These are phyloP conservation scores for Phytophthora sp. DNA, from an alignment of 352 stramenopile genomes.

Conservation along the genomic window DNA sequence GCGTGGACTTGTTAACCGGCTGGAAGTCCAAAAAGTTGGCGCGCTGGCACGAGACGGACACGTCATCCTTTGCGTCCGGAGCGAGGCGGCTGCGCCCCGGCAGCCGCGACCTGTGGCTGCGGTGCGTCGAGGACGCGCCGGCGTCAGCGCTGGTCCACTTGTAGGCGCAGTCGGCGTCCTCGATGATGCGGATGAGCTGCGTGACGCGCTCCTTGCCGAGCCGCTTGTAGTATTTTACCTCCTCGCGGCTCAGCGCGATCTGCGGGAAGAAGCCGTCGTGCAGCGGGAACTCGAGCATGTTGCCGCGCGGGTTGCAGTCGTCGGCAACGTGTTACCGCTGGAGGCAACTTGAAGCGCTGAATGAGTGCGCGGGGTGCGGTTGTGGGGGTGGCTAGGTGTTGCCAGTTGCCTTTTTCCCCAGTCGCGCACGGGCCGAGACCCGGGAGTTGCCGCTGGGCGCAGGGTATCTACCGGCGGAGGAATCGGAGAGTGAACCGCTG, in stretches of 20 bases:
- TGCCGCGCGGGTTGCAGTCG: no score
- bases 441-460: not conserved
- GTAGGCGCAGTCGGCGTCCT: slow-evolving; percentile 79
- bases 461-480: slow-evolving; percentile 12
- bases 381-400: slow-evolving; percentile 11
- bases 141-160: slow-evolving; percentile 57
- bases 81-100: slow-evolving; percentile 7
- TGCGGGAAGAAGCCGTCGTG: slow-evolving; percentile 86
- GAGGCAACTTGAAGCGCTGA: slow-evolving; percentile 12
- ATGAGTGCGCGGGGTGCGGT: not conserved
- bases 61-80: slow-evolving; percentile 15
- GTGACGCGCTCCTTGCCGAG: slow-evolving; percentile 76
- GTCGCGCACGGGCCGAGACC: not conserved
- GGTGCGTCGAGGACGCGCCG: not conserved
- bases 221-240: slow-evolving; percentile 79
- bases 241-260: slow-evolving; percentile 68
- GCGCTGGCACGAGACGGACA: slow-evolving; percentile 44
- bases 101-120: slow-evolving; percentile 10
- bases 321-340: not conserved
- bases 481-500: slow-evolving; percentile 27
- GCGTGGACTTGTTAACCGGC: slow-evolving; percentile 54
- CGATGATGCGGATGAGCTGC: slow-evolving; percentile 79
- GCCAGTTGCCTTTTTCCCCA: slow-evolving; percentile 10
- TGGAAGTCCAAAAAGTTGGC: slow-evolving; percentile 78
- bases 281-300: slow-evolving; percentile 77